Evolutionary conservation across 169 alveolate species (phyloP).

Genomic region (Babesia ovis): DNA sequence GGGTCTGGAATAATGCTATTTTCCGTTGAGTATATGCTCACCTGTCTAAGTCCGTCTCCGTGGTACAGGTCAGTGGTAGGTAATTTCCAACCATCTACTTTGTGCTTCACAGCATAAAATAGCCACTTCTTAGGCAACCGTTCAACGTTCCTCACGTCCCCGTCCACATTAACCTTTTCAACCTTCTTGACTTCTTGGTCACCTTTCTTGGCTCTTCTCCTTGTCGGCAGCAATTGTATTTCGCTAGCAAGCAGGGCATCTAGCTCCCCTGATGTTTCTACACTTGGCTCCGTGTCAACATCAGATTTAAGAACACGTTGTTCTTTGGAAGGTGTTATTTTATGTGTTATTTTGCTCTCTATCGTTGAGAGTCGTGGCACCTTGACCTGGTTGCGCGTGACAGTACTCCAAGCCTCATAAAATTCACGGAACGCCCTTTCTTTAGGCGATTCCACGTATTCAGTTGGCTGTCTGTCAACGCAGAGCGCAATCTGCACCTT

Average conservation of each 20-base stretch:
- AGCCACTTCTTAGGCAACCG: conserved; percentile 69
- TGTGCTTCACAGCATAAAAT: conserved; percentile 69
- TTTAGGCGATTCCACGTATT: conserved; percentile 28
- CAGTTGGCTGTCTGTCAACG: conserved; percentile 61
- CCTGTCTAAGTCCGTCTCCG: conserved; percentile 66
- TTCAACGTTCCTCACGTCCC: conserved; percentile 59
- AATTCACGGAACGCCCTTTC: conserved; percentile 49
- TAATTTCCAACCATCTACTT: conserved; percentile 66
- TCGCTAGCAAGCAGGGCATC: conserved; percentile 50
- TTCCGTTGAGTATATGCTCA: not conserved
- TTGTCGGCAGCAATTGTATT: conserved; percentile 18
- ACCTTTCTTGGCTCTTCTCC: conserved; percentile 8
- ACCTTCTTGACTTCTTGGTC: conserved; percentile 23
- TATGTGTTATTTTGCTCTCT: conserved; percentile 64
- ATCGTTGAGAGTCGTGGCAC: conserved; percentile 53
- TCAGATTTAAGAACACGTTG: not conserved
- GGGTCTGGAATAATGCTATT: conserved; percentile 28
- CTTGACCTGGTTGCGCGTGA: conserved; percentile 45
- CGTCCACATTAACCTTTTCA: conserved; percentile 26
- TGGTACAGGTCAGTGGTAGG: conserved; percentile 73
- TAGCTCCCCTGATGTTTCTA: conserved; percentile 42
- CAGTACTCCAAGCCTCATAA: conserved; percentile 38
- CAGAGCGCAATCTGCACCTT: conserved; percentile 58
- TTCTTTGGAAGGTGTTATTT: conserved; percentile 51
- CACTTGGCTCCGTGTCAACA: not conserved